phyloP scores from a whole-genome alignment of 108 stramenopile genomes.

The Bacterosira constricta region DNA sequence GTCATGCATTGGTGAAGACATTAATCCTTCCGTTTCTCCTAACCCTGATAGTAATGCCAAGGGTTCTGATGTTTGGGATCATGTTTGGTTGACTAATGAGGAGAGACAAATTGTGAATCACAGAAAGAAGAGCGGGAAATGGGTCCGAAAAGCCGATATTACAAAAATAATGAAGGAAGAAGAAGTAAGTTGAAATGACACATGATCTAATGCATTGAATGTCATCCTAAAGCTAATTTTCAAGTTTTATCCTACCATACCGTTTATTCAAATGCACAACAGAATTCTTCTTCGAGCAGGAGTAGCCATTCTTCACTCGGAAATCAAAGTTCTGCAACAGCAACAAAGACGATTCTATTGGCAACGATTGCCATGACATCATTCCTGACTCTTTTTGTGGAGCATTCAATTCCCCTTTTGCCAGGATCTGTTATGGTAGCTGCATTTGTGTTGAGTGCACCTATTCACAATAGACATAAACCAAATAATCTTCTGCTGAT shows the following conservation, averaged over 20 bases:
- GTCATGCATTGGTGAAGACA: not conserved
- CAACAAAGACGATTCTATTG: not conserved
- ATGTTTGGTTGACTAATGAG: constrained; percentile 69
- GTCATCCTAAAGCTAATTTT: not conserved
- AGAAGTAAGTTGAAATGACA: constrained; percentile 11
- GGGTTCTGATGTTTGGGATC: constrained; percentile 61
- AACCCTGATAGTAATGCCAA: not conserved
- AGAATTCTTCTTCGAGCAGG: not conserved
- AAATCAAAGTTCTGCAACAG: not conserved
- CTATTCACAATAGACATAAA: not conserved
- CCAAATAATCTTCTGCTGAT: not conserved
- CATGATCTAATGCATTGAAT: not conserved
- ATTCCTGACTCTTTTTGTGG: not conserved
- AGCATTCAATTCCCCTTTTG: too few species aligned
- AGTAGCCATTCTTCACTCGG: not conserved
- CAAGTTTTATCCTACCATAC: constrained; percentile 3
- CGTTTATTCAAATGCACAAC: not conserved
- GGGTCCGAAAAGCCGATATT: constrained; percentile 34
- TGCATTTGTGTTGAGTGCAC: constrained; percentile 2
- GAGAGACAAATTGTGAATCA: constrained; percentile 60
- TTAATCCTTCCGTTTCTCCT: not conserved
- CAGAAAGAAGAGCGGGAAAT: constrained; percentile 58
- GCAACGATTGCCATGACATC: not conserved
- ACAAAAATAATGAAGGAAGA: not conserved
- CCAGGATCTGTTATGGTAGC: not conserved